These are phyloP conservation scores for Toxoplasma gondii DNA, from an alignment of 169 alveolate genomes.

Conservation along the genomic window DNA sequence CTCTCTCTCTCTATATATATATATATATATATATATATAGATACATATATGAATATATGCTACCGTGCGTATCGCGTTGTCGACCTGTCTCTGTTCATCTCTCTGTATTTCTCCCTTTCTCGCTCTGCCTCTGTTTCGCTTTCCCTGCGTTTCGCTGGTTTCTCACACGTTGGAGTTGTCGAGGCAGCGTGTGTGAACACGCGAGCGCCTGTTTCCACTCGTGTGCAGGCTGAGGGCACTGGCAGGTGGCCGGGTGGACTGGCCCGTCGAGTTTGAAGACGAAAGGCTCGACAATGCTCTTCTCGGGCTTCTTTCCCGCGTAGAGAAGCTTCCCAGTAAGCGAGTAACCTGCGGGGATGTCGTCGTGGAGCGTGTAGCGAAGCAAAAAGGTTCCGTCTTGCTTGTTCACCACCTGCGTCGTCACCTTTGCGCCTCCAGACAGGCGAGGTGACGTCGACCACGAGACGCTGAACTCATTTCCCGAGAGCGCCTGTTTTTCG, in stretches of 20 bases:
- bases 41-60: too few relatives aligned
- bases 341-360: neutral
- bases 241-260: neutral
- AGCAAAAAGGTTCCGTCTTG: neutral
- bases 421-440: neutral
- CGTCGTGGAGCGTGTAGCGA: neutral
- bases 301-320: neutral
- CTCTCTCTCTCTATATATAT: too few relatives aligned
- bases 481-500: neutral
- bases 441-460: neutral
- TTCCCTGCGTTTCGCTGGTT: neutral
- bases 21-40: too few relatives aligned
- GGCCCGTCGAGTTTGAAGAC: neutral
- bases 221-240: neutral
- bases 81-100: neutral
- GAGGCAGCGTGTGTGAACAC: neutral
- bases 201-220: neutral
- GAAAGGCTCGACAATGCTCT: neutral
- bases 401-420: neutral
- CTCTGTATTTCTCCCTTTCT: neutral
- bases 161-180: conserved; percentile 8
- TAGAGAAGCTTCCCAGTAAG: neutral
- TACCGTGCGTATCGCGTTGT: neutral
- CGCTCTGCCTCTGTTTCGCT: neutral
- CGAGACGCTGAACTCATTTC: neutral